phyloP scores from a whole-genome alignment of 2,329 filamentous ascomycete species.

The Hyphodiscus sp. region DNA sequence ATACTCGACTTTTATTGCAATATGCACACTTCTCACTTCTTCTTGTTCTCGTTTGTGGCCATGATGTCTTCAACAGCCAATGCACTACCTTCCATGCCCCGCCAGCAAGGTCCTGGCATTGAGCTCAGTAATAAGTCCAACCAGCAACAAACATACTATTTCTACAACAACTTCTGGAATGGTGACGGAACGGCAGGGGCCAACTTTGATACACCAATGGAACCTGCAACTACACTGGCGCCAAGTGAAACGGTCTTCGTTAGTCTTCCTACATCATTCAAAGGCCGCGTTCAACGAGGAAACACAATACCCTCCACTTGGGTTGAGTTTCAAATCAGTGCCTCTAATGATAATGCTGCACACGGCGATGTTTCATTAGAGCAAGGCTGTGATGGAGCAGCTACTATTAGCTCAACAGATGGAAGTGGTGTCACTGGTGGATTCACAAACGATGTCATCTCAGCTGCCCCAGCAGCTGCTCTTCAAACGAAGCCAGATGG shows the following conservation, averaged over 20 bases:
- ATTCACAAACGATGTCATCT: constrained; percentile 30
- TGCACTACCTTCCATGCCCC: too few species aligned
- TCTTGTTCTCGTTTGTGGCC: too few species aligned
- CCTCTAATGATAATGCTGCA: constrained; percentile 30
- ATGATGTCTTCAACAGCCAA: too few species aligned
- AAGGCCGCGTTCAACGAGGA: constrained; percentile 37
- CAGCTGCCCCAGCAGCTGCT: constrained; percentile 29
- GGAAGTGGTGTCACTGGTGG: constrained; percentile 30
- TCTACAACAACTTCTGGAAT: constrained; percentile 38
- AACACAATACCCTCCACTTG: constrained; percentile 33
- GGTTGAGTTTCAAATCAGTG: constrained; percentile 35
- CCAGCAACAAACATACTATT: constrained; percentile 31
- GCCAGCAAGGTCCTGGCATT: constrained; percentile 29
- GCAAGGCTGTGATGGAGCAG: constrained; percentile 35
- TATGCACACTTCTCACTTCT: too few species aligned
- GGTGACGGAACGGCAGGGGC: constrained; percentile 33
- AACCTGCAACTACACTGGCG: constrained; percentile 27
- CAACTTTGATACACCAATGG: constrained; percentile 35
- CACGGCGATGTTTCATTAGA: constrained; percentile 34
- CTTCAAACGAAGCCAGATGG: constrained; percentile 30
- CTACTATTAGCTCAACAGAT: constrained; percentile 33
- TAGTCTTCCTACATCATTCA: constrained; percentile 29
- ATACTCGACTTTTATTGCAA: too few species aligned
- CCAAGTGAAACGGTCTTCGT: constrained; percentile 30
- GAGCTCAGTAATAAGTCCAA: constrained; percentile 32